These are phyloP conservation scores for Annulohypoxylon stygium DNA, from an alignment of 495 filamentous ascomycete genomes.

Conservation along the genomic window DNA sequence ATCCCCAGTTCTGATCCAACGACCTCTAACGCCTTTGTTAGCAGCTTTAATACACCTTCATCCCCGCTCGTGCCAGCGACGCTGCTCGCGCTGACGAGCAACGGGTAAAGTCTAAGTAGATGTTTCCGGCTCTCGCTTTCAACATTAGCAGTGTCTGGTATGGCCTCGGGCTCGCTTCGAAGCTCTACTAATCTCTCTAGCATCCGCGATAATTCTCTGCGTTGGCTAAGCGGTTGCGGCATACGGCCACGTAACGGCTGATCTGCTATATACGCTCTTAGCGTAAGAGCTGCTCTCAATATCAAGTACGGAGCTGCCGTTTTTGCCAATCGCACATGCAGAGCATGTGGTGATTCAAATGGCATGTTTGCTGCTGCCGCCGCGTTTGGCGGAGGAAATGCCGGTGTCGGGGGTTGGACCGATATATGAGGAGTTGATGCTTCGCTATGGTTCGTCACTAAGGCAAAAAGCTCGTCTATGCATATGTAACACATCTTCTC, in stretches of 20 bases:
- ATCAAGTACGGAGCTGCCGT: conserved; percentile 87
- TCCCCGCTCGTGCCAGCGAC: conserved; percentile 75
- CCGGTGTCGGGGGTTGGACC: conserved; percentile 50
- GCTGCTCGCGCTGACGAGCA: conserved; percentile 77
- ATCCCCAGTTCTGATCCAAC: conserved; percentile 76
- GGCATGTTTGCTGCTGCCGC: conserved; percentile 28
- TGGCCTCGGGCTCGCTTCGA: conserved; percentile 76
- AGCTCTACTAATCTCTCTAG: conserved; percentile 73
- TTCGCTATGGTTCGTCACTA: conserved; percentile 67
- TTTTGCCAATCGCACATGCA: conserved; percentile 73
- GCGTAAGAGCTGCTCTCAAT: conserved; percentile 79
- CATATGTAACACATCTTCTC: conserved; percentile 82
- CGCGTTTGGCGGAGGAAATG: conserved; percentile 27
- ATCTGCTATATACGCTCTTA: conserved; percentile 88
- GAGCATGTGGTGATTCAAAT: conserved; percentile 45
- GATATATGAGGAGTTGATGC: conserved; percentile 47
- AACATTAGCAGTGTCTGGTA: conserved; percentile 72
- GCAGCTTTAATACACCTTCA: conserved; percentile 69
- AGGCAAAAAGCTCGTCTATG: conserved; percentile 82
- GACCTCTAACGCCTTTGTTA: conserved; percentile 70
- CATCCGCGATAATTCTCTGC: conserved; percentile 80
- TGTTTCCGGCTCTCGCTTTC: conserved; percentile 73
- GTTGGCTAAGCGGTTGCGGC: conserved; percentile 87
- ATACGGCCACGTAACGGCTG: conserved; percentile 92
- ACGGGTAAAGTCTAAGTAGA: conserved; percentile 82